Evolutionary conservation across 78 protist species (phyloP).

Genomic region (Pirum gemmata): DNA sequence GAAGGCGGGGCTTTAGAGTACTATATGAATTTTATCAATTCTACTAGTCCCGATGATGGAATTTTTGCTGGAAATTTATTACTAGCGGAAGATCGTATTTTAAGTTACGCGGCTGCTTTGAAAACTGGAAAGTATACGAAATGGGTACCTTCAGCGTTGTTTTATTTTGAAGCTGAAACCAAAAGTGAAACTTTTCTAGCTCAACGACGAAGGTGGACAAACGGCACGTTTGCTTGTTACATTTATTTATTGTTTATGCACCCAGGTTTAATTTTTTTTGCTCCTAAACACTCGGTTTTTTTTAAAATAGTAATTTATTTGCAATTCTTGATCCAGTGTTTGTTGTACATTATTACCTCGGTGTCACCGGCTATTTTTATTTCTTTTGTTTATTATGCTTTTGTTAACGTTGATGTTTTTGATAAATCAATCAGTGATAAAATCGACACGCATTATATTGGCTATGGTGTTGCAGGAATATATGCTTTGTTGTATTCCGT

Average conservation of each 20-base stretch:
- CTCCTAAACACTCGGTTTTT: not conserved
- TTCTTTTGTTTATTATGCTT: not conserved
- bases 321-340: not conserved
- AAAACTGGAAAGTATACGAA: slow-evolving; percentile 17
- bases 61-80: slow-evolving; percentile 37
- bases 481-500: not conserved
- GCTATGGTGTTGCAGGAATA: not conserved
- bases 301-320: not conserved
- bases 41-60: too few relatives aligned
- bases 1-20: too few relatives aligned
- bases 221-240: slow-evolving; percentile 41
- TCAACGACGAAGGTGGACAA: slow-evolving; percentile 51
- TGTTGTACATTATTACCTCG: not conserved
- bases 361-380: slow-evolving; percentile 18
- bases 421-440: too few relatives aligned
- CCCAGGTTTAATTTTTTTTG: not conserved
- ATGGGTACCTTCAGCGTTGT: slow-evolving; percentile 29
- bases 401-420: not conserved
- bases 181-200: not conserved
- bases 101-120: slow-evolving; percentile 34
- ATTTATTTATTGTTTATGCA: not conserved
- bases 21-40: too few relatives aligned
- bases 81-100: slow-evolving; percentile 48
- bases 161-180: slow-evolving; percentile 50
- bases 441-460: not conserved